These are phyloP conservation scores for Silene coronaria DNA, from an alignment of 179 eudicot species.

Conservation along the genomic window DNA sequence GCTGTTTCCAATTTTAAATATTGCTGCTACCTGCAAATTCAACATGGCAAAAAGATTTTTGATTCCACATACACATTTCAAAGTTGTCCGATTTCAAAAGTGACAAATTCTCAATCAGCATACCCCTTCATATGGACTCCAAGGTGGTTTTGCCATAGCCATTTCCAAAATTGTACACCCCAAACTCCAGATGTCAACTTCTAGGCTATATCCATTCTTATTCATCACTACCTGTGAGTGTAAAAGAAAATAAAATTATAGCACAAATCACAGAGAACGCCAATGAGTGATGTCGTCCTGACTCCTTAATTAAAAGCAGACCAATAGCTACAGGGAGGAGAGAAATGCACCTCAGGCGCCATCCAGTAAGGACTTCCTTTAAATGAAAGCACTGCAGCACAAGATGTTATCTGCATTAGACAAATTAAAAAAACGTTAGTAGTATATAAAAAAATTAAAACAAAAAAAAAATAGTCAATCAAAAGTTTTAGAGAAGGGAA, in stretches of 20 bases:
- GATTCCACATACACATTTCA: slow-evolving; percentile 7
- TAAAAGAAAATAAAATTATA: not conserved
- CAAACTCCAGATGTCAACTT: slow-evolving; percentile 98
- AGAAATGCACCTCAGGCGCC: slow-evolving; percentile 84
- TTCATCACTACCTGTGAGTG: slow-evolving; percentile 84
- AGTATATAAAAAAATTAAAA: not conserved
- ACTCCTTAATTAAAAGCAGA: not conserved
- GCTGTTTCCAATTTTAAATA: slow-evolving; percentile 98
- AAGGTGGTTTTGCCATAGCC: slow-evolving; percentile 91
- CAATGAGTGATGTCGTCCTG: not conserved
- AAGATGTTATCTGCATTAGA: slow-evolving; percentile 53
- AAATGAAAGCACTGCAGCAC: slow-evolving; percentile 83
- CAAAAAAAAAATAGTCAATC: not conserved
- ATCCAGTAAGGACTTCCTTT: slow-evolving; percentile 99
- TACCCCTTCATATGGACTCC: slow-evolving; percentile 99
- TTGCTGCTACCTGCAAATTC: slow-evolving; percentile 79
- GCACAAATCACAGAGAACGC: not conserved
- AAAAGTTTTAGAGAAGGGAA: not conserved
- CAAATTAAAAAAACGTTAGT: slow-evolving; percentile 6
- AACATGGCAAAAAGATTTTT: slow-evolving; percentile 17
- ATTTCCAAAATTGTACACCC: slow-evolving; percentile 95
- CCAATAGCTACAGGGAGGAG: not conserved
- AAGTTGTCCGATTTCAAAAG: slow-evolving; percentile 6
- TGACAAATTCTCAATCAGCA: slow-evolving; percentile 4
- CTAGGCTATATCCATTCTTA: slow-evolving; percentile 75